These are phyloP conservation scores for Potentilla sterilis DNA, from an alignment of 306 rosid species.

Conservation along the genomic window DNA sequence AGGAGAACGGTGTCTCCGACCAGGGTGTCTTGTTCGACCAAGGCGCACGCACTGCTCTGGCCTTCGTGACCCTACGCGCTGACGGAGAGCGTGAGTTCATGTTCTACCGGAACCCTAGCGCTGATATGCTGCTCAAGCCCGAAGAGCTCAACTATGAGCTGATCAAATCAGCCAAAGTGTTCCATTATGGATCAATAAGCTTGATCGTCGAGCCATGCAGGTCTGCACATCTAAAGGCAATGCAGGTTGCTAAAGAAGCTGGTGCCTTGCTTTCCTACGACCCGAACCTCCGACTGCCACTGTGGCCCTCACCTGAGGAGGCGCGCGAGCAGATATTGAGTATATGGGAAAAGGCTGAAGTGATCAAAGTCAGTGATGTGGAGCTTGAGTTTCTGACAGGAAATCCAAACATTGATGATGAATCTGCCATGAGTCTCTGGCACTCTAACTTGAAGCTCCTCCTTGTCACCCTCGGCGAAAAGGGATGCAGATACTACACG, in stretches of 20 bases:
- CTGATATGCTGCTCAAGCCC: constrained; percentile 82
- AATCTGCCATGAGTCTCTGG: constrained; percentile 70
- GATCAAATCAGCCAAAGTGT: constrained; percentile 82
- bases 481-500: constrained; percentile 86
- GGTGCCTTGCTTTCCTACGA: constrained; percentile 89
- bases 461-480: constrained; percentile 87
- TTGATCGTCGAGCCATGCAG: constrained; percentile 98
- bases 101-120: constrained; percentile 70
- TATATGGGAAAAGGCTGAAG: constrained; percentile 86
- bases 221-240: constrained; percentile 86
- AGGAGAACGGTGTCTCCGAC: constrained; percentile 53
- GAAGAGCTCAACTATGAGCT: constrained; percentile 78
- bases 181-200: constrained; percentile 24
- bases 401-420: constrained; percentile 66
- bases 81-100: too few species aligned
- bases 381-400: constrained; percentile 48
- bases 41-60: constrained; percentile 21
- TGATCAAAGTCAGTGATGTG: constrained; percentile 67
- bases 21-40: constrained; percentile 74
- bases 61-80: too few species aligned
- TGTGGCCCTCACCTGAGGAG: constrained; percentile 75
- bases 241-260: constrained; percentile 81
- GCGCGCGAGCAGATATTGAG: constrained; percentile 82
- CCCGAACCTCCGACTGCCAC: constrained; percentile 70
- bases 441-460: constrained; percentile 77